Base-by-base conservation (phyloP, 2,329 filamentous ascomycete genomes). In the Penicillium concentricum region DNA sequence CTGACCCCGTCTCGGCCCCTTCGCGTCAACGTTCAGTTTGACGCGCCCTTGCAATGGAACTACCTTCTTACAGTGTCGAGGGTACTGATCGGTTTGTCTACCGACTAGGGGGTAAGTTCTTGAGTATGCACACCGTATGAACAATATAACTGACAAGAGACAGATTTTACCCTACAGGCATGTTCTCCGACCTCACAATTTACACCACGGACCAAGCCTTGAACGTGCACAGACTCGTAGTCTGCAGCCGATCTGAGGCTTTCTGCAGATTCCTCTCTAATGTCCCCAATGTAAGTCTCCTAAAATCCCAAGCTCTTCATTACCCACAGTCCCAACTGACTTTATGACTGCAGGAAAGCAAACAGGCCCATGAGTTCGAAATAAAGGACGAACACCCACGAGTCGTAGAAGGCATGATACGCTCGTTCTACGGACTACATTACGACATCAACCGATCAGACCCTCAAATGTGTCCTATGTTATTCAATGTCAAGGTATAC, bases 401-500 rank as follows among this genome's bases (percentile, higher is more conserved):
- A 6, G 10, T 35, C 30, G 44, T 46, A 2, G 44, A 46, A 24
- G 44, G 30, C 30, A 46, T 46, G 44, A 35, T 46, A 46, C 18
- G 30, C 30, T 46, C 44, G 1, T 46, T 46, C 30, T 46, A 46
- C 44, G 39, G 38, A 28, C 16, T 51, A 20, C 13, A 24, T 4
- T 45, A 51, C 30, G 39, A 51, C 9, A 13, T 37, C 28, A 45
- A 20, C 49, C 20, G 37, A 37, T 2, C 20, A 15, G 7, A n/a
- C 1, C 12, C 1, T n/a, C 10, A 16, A 20, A 34, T 51, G 49
- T 51, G 28, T 4, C 39, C 49, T 5, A 16, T 41, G 16, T 4
- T 51, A 13, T 51, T 51, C 30, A 51, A 44, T n/a, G 44, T 35
- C 39, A 44, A 35, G 10, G 39, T 51, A 22, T 45, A 51, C 20